Percentiles rank a stretch among this genome's conserved stretches.
Evolutionary conservation across 2,329 filamentous ascomycete genomes (phyloP).

Genomic region (Aschersonia sp.): DNA sequence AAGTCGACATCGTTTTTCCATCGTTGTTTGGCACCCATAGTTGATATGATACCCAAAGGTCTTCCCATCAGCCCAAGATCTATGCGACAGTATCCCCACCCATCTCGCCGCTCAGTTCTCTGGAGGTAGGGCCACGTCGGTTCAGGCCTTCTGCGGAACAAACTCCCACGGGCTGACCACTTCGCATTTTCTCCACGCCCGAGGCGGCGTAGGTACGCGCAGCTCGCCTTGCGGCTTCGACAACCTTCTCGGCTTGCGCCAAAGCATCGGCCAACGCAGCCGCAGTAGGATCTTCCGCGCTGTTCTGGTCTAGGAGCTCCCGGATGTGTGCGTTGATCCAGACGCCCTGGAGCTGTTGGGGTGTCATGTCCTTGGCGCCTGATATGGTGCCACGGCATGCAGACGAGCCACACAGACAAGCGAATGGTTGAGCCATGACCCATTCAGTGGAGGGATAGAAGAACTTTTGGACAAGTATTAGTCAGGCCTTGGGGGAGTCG

Average conservation of each 20-base stretch:
- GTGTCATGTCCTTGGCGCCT: conserved; percentile 47
- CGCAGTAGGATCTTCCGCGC: conserved; percentile 21
- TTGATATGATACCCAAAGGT: background rate
- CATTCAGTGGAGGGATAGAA: conserved; percentile 68
- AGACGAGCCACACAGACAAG: conserved; percentile 44
- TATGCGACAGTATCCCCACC: conserved; percentile 36
- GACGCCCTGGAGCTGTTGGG: conserved; percentile 36
- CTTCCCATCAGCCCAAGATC: background rate
- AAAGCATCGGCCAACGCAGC: conserved; percentile 27
- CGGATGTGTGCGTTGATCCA: conserved; percentile 51
- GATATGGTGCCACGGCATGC: conserved; percentile 47
- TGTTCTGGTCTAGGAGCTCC: conserved; percentile 32
- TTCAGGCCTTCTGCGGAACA: conserved; percentile 7
- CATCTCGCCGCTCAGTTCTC: conserved; percentile 47
- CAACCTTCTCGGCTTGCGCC: conserved; percentile 29
- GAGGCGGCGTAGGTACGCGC: conserved; percentile 22
- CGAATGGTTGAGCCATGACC: conserved; percentile 58
- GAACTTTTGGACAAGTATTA: conserved; percentile 26
- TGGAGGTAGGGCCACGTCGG: conserved; percentile 33
- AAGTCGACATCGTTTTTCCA: background rate
- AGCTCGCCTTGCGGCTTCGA: conserved; percentile 28
- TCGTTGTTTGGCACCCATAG: background rate
- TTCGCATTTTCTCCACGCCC: background rate
- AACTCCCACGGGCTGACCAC: background rate
- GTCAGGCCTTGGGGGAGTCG: no score